These are phyloP conservation scores for Davidsoniella eucalypti DNA, from an alignment of 2,329 filamentous ascomycete species.

Conservation along the genomic window DNA sequence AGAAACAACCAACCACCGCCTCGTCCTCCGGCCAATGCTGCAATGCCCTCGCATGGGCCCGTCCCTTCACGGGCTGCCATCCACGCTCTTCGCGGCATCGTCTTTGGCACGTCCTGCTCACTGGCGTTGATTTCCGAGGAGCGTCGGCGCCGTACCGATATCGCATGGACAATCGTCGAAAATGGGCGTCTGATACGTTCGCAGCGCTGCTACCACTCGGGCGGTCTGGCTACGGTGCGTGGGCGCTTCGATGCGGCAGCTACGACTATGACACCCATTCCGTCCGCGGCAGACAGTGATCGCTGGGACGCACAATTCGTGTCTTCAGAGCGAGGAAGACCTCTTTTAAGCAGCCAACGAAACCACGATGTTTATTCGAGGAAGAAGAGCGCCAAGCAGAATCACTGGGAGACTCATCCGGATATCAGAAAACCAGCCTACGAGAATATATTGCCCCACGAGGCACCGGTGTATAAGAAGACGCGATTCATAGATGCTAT, in stretches of 20 bases:
- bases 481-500: too few species aligned
- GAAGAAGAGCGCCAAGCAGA: too few species aligned
- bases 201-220: conserved; percentile 13
- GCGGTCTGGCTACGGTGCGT: conserved; percentile 11
- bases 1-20: too few species aligned
- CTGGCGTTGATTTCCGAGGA: conserved; percentile 39
- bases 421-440: not conserved
- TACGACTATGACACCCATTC: not conserved
- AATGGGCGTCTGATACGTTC: conserved; percentile 24
- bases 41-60: conserved; percentile 30
- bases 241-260: conserved; percentile 6
- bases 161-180: conserved; percentile 31
- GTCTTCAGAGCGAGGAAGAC: too few species aligned
- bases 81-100: conserved; percentile 37
- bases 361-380: too few species aligned
- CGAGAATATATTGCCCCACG: not conserved
- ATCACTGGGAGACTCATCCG: not conserved
- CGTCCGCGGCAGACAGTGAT: not conserved
- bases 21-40: not conserved
- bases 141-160: conserved; percentile 36
- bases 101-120: conserved; percentile 41
- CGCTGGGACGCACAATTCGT: not conserved
- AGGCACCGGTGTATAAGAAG: not conserved
- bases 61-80: conserved; percentile 39
- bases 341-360: too few species aligned